A percentile compares a stretch with the other conserved stretches of the same genome.
These are phyloP conservation scores for Dimargaris xerosporica DNA, from an alignment of 192 early-diverging fungal species.

Conservation along the genomic window DNA sequence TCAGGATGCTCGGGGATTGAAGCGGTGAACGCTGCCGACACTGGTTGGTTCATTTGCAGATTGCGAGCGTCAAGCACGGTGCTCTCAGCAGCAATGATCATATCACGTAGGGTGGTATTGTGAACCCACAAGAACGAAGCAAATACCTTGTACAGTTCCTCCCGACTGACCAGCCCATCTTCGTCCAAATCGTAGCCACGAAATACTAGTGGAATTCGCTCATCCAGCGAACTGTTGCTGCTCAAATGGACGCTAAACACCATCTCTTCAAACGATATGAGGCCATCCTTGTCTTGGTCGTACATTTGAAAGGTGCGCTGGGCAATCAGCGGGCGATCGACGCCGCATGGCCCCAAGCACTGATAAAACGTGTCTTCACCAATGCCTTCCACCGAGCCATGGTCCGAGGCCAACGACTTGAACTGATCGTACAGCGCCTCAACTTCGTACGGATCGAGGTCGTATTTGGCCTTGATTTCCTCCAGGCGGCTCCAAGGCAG, in stretches of 20 bases:
- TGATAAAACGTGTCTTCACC: slow-evolving; percentile 60
- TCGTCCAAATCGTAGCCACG: slow-evolving; percentile 83
- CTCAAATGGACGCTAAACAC: slow-evolving; percentile 65
- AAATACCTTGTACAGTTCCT: slow-evolving; percentile 77
- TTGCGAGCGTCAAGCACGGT: slow-evolving; percentile 75
- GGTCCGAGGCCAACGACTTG: slow-evolving; percentile 55
- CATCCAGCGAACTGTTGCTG: slow-evolving; percentile 76
- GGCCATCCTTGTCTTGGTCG: slow-evolving; percentile 64
- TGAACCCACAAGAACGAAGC: slow-evolving; percentile 85
- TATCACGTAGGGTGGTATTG: slow-evolving; percentile 76
- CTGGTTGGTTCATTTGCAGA: slow-evolving; percentile 65
- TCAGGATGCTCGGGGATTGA: slow-evolving; percentile 42
- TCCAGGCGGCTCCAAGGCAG: slow-evolving; percentile 11
- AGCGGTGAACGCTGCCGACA: slow-evolving; percentile 78
- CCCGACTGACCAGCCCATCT: slow-evolving; percentile 67
- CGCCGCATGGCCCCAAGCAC: slow-evolving; percentile 73
- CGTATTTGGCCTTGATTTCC: slow-evolving; percentile 14
- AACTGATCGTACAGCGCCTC: slow-evolving; percentile 79
- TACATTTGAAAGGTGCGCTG: slow-evolving; percentile 79
- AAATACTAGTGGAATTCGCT: slow-evolving; percentile 76
- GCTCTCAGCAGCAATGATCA: slow-evolving; percentile 78
- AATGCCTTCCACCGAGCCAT: slow-evolving; percentile 50
- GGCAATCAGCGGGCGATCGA: slow-evolving; percentile 71
- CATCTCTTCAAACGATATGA: slow-evolving; percentile 72
- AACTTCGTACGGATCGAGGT: slow-evolving; percentile 66